Conservation (phyloP, 1,284 basidiomycete genomes). For the Melanopsichium pennsylvanicum region DNA sequence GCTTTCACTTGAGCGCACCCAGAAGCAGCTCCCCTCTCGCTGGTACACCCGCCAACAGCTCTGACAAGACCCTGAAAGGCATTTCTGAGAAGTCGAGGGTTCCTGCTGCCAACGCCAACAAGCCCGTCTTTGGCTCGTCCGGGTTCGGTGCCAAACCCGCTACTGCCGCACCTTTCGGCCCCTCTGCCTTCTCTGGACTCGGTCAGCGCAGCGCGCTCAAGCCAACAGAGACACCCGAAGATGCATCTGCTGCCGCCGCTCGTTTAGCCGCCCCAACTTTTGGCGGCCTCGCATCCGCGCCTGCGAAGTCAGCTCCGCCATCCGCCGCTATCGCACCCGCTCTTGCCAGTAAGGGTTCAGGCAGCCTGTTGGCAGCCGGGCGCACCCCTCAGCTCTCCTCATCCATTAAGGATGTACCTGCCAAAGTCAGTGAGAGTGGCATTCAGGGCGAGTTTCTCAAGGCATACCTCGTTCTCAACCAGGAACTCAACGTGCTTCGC, state of each 20-base stretch:
- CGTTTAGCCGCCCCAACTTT: constrained; percentile 6
- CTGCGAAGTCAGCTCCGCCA: constrained; percentile 7
- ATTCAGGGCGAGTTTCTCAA: constrained; percentile 61
- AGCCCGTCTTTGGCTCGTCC: constrained; percentile 11
- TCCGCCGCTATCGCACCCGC: not conserved
- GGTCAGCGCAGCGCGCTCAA: constrained; percentile 3
- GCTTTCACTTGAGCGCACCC: constrained; percentile 46
- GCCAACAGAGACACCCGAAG: constrained; percentile 1
- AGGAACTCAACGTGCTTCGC: constrained; percentile 63
- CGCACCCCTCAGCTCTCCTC: constrained; percentile 30
- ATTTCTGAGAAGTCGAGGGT: constrained; percentile 30
- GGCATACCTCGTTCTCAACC: constrained; percentile 65
- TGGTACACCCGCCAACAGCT: constrained; percentile 41
- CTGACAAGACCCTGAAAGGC: constrained; percentile 22
- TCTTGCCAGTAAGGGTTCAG: constrained; percentile 1
- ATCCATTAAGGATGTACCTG: constrained; percentile 10
- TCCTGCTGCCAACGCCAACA: constrained; percentile 8
- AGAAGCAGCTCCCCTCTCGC: constrained; percentile 51
- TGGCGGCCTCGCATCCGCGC: constrained; percentile 2
- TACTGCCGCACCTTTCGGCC: constrained; percentile 4
- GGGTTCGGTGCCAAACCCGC: constrained; percentile 12
- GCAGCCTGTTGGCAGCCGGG: constrained; percentile 15
- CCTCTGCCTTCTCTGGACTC: constrained; percentile 17
- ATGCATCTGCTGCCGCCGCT: not conserved
- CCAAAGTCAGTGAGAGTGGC: constrained; percentile 54